Evolutionary conservation across 2,329 filamentous ascomycete genomes (phyloP).

Genomic region (Verticillium longisporum): DNA sequence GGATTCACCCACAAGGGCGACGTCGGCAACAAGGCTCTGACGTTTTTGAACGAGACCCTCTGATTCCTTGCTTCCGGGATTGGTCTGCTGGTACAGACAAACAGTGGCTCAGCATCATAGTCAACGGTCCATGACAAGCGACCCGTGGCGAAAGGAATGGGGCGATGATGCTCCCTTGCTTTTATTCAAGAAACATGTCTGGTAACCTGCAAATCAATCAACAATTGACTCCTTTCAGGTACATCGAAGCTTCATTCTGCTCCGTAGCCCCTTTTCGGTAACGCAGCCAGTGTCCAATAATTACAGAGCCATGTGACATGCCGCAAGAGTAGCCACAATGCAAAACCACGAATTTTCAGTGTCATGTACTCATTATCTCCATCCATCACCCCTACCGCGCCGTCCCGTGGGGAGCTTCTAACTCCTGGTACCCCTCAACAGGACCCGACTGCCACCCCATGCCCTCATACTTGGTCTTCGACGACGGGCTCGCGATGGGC

Average conservation of each 20-base stretch:
- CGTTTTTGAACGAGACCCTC: neutral
- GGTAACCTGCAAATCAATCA: too few species aligned
- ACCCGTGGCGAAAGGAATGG: too few species aligned
- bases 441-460: neutral
- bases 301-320: too few species aligned
- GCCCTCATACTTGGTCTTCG: neutral
- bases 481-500: neutral
- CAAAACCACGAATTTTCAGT: too few species aligned
- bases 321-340: too few species aligned
- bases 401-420: neutral
- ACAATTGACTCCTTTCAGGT: too few species aligned
- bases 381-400: neutral
- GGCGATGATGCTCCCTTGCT: too few species aligned
- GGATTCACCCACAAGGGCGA: neutral
- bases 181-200: too few species aligned
- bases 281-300: neutral
- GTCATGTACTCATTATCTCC: neutral
- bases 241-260: too few species aligned
- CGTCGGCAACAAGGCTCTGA: neutral
- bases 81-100: too few species aligned
- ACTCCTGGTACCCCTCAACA: neutral
- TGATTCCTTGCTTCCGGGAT: neutral
- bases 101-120: conserved; percentile 16
- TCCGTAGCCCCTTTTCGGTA: too few species aligned
- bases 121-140: neutral